A percentile compares a stretch with the other conserved stretches of the same genome.
Evolutionary conservation across 116 monocot genomes (phyloP).

Genomic region (Cymodocea nodosa): DNA sequence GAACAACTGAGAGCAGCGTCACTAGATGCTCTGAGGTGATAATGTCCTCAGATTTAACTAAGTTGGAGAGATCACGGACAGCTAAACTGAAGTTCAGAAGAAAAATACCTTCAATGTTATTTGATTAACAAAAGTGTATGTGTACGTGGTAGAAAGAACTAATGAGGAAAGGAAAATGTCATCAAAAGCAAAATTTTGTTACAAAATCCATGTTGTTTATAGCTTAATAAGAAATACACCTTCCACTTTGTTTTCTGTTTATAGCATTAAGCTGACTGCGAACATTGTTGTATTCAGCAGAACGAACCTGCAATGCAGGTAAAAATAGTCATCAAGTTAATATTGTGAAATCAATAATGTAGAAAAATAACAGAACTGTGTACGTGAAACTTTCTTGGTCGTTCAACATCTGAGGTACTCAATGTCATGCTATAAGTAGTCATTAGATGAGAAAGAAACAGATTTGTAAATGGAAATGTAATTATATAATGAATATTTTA

Average conservation of each 20-base stretch:
- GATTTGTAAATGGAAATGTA: too few relatives aligned
- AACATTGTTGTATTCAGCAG: constrained; percentile 74
- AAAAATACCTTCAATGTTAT: neutral
- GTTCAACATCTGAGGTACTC: too few relatives aligned
- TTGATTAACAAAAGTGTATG: too few relatives aligned
- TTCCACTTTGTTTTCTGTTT: constrained; percentile 93
- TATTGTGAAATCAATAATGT: neutral
- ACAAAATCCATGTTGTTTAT: neutral
- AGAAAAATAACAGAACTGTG: neutral
- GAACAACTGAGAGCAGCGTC: constrained; percentile 76
- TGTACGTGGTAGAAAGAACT: too few relatives aligned
- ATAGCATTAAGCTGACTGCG: constrained; percentile 96
- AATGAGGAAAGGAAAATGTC: too few relatives aligned
- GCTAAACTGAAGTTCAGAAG: constrained; percentile 47
- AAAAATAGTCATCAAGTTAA: neutral
- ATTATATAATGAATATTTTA: too few relatives aligned
- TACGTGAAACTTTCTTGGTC: too few relatives aligned
- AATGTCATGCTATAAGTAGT: too few relatives aligned
- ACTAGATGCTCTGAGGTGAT: constrained; percentile 89
- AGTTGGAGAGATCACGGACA: constrained; percentile 80
- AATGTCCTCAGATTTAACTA: constrained; percentile 88
- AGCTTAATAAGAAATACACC: constrained; percentile 20
- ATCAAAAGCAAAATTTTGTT: neutral
- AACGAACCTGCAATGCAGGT: constrained; percentile 44
- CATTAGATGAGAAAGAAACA: too few relatives aligned